Base-by-base conservation (phyloP, 1,284 basidiomycete species). In the Trametes versicolor region DNA sequence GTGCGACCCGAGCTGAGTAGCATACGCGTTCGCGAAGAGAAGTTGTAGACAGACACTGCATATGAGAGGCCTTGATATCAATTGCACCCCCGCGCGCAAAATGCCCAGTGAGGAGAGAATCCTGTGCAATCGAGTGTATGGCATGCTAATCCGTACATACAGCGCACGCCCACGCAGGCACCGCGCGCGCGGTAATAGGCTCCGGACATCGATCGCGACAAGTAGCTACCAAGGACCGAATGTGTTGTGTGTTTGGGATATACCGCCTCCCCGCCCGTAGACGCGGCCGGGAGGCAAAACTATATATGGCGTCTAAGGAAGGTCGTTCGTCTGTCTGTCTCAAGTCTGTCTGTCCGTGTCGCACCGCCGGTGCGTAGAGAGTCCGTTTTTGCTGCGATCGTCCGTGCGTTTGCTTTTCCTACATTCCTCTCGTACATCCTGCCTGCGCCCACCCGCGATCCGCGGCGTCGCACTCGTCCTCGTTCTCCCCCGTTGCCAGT, bases 321-420 rank as follows among this genome's bases (percentile, higher is more conserved):
- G n/a, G 50, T 51, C 50, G 60, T 41, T 19, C 27, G 4, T 25
- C 52, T 25, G 36, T 27, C 25, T 27, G 25, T 34, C n/a, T n/a
- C n/a, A n/a, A n/a, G 41, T 41, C 41, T 43, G 9, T 19, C 32
- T 41, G 60, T 62, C 60, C 60, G 39, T 56, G 52, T 9, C 21
- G 45, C 52, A 12, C 25, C 52, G 59, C 50, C 32, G 17, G 58
- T 27, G 60, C 29, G 25, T 13, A 56, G 19, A 59, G 54, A 64
- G 67, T 69, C 64, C 68, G 36, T 64, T 66, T 32, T 64, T 66
- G 55, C 60, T 66, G 56, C 58, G 57, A 69, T 64, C 62, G 68
- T 69, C 68, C 68, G 65, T 66, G 68, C 58, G 60, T 60, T 49
- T 60, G 57, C 58, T 55, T 62, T 53, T 55, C 50, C 51, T 62